Evolutionary conservation across 2,329 filamentous ascomycete species (phyloP).

Genomic region (Aspergillus pseudotamarii): DNA sequence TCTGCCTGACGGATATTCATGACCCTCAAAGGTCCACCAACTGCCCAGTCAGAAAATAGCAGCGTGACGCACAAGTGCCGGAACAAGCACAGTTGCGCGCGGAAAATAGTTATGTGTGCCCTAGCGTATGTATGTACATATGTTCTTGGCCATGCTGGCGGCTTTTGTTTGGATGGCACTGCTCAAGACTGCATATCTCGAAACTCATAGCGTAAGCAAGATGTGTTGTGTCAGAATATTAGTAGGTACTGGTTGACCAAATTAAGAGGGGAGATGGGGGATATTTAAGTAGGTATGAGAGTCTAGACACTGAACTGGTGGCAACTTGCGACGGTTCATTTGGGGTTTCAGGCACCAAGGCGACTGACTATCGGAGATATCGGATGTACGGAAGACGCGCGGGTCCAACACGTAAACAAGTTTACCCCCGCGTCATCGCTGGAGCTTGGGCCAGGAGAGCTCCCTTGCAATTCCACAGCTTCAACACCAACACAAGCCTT

Average conservation of each 20-base stretch:
- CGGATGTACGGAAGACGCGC: constrained; percentile 19
- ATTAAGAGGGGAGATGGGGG: neutral
- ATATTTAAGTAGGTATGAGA: neutral
- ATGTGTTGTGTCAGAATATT: neutral
- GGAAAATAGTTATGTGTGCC: neutral
- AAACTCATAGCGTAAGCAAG: neutral
- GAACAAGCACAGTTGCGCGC: neutral
- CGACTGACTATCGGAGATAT: constrained; percentile 19
- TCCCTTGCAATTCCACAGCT: neutral
- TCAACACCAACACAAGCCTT: neutral
- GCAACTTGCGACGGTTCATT: neutral
- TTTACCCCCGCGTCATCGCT: constrained; percentile 19
- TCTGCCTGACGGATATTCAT: neutral
- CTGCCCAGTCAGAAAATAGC: neutral
- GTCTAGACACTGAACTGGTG: neutral
- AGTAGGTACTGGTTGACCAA: neutral
- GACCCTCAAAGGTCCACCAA: neutral
- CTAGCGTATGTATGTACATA: neutral
- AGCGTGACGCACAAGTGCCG: neutral
- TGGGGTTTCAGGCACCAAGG: constrained; percentile 18
- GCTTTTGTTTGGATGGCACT: constrained; percentile 1
- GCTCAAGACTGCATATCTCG: neutral
- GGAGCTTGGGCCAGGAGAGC: constrained; percentile 25
- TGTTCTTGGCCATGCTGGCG: neutral
- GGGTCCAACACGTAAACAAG: constrained; percentile 27